Conservation (phyloP, 768 basidiomycete genomes). For the Lactifluus piperatus region DNA sequence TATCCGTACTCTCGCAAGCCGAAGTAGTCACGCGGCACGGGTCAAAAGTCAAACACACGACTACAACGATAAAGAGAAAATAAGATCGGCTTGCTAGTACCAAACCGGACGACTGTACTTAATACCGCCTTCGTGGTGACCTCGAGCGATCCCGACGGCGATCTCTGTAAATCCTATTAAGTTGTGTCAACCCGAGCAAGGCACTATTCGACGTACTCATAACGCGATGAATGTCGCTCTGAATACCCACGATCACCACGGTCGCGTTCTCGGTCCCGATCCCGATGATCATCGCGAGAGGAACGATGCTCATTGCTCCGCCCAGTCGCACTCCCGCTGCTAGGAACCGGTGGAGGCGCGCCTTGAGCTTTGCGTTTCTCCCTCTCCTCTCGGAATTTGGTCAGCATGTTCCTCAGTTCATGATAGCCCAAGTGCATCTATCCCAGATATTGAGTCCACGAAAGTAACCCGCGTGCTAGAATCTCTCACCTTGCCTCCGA, state of each 20-base stretch:
- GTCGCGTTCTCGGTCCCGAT: slow-evolving; percentile 64
- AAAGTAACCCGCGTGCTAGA: not conserved
- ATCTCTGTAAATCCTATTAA: slow-evolving; percentile 9
- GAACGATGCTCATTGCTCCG: slow-evolving; percentile 42
- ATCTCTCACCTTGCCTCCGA: slow-evolving; percentile 88
- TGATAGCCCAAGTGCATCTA: slow-evolving; percentile 99
- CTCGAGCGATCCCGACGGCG: slow-evolving; percentile 20
- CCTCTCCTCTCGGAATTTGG: slow-evolving; percentile 85
- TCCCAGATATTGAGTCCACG: not conserved
- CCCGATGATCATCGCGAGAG: slow-evolving; percentile 54
- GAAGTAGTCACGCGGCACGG: no score
- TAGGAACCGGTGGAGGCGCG: slow-evolving; percentile 28
- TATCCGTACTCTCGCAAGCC: not conserved
- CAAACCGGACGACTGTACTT: slow-evolving; percentile 1
- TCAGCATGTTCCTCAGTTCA: slow-evolving; percentile 90
- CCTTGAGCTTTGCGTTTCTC: slow-evolving; percentile 64
- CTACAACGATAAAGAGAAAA: not conserved
- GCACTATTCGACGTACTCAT: slow-evolving; percentile 9
- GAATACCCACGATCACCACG: slow-evolving; percentile 71
- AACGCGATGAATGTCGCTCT: slow-evolving; percentile 25
- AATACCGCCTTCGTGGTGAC: slow-evolving; percentile 20
- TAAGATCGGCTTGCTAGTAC: not conserved
- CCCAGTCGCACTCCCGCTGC: slow-evolving; percentile 28
- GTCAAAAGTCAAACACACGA: not conserved
- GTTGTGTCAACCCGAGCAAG: not conserved